Evolutionary conservation across 1,284 basidiomycete genomes (phyloP), one percentile per base, ranked within the genome.

Genomic region (Trametes polyzona): DNA sequence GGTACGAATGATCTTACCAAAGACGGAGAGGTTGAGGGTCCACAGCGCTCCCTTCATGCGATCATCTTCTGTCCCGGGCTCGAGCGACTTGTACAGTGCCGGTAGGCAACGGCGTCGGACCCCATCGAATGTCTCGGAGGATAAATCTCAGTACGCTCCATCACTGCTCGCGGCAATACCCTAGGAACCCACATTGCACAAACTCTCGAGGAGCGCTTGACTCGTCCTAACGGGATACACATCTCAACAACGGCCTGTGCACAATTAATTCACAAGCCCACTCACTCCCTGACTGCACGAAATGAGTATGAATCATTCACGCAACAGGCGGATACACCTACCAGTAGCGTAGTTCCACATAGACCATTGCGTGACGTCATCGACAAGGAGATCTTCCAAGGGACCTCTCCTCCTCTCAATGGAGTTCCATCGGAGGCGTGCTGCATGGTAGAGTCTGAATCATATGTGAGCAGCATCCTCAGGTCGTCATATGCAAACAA

Each of bases 11-110:
- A 1, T 11, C 74, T 57, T 64, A 72, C 85, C 84, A 59, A 91
- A 87, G 5, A 78, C 78, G 14, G 84, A 78, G 26, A 79, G 77
- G 63, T 89, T 89, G 26, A 98, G 74, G 4, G 93, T 89, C 82
- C 93, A 95, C 10, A 98, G 74, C 0, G 95, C 94, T 14, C 93
- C 93, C 76, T 98, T 97, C 86, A 95, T 93, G 40, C 88, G 82
- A 71, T 96, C 93, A 65, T 94, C 92, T 39, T 93, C 91, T 21
- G 81, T 83, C 1, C 88, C 91, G 3, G 88, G 84, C 52, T 85
- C 79, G 42, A 96, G 76, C 0, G 88, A 84, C 32, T 84, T 77
- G 65, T 93, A 87, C 2, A 95, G 74, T 39, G 79, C 74, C 2
- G 91, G 83, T 67, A 89, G 73, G 66, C 85, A 88, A 42, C 79